A percentile compares a stretch with the other conserved stretches of the same genome.
Evolutionary conservation across 805 yeast genomes (phyloP).

Genomic region (Schizosaccharomyces osmophilus): DNA sequence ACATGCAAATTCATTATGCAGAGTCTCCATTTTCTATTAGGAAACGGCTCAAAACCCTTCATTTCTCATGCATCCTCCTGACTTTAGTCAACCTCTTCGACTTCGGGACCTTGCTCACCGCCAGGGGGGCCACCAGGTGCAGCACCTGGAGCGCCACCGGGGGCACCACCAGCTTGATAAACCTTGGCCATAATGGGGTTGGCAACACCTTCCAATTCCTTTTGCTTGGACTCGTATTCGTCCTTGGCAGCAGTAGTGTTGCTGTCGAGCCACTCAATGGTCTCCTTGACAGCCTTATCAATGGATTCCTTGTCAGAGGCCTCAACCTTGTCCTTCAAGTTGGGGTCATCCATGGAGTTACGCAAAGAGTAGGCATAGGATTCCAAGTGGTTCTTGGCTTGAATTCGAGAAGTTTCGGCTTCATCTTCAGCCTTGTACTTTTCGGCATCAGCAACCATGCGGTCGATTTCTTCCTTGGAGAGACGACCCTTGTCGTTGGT

Average conservation of each 20-base stretch:
- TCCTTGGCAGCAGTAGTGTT: slow-evolving; percentile 82
- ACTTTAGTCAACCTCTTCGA: slow-evolving; percentile 45
- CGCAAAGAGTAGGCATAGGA: slow-evolving; percentile 84
- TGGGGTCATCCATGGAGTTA: slow-evolving; percentile 51
- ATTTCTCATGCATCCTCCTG: no score
- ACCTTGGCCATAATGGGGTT: slow-evolving; percentile 94
- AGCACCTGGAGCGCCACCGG: slow-evolving; percentile 41
- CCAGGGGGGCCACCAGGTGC: slow-evolving; percentile 26
- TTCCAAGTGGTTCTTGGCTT: slow-evolving; percentile 85
- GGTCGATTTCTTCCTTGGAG: slow-evolving; percentile 90
- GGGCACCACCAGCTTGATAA: slow-evolving; percentile 57
- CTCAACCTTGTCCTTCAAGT: slow-evolving; percentile 53
- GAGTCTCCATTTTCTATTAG: no score
- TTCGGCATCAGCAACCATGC: slow-evolving; percentile 95
- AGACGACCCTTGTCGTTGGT: slow-evolving; percentile 97
- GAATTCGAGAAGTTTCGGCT: slow-evolving; percentile 76
- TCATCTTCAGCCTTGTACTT: slow-evolving; percentile 93
- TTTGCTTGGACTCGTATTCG: slow-evolving; percentile 78
- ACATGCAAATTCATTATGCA: no score
- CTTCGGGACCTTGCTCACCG: slow-evolving; percentile 36
- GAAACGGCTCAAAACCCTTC: no score
- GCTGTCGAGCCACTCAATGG: slow-evolving; percentile 77
- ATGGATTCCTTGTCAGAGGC: slow-evolving; percentile 43
- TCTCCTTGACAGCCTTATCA: slow-evolving; percentile 59
- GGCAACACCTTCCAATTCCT: slow-evolving; percentile 83